A percentile compares a stretch with the other conserved stretches of the same genome.
Evolutionary conservation across 257 asterid species (phyloP).

Genomic region (Solanum verrucosum): DNA sequence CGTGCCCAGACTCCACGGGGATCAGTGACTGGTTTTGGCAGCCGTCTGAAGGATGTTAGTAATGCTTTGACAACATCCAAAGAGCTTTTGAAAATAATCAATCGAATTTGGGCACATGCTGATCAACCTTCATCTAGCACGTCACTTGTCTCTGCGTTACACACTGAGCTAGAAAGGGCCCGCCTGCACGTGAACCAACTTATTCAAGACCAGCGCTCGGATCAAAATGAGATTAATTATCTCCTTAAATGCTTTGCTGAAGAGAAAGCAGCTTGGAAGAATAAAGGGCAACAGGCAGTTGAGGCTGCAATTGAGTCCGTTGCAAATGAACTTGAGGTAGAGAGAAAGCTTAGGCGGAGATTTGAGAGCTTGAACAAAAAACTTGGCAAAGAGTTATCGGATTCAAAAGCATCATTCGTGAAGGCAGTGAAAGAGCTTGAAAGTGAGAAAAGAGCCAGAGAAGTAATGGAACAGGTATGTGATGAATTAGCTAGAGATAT

Average conservation of each 20-base stretch:
- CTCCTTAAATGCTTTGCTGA: constrained; percentile 72
- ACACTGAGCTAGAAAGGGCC: constrained; percentile 91
- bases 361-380: constrained; percentile 78
- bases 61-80: constrained; percentile 85
- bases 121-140: constrained; percentile 77
- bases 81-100: constrained; percentile 84
- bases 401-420: constrained; percentile 44
- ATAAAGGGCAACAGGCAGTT: constrained; percentile 47
- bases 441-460: constrained; percentile 71
- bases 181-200: constrained; percentile 76
- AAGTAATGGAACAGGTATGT: constrained; percentile 56
- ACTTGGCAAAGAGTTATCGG: constrained; percentile 66
- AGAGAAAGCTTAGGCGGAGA: constrained; percentile 55
- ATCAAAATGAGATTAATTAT: constrained; percentile 48
- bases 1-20: constrained; percentile 51
- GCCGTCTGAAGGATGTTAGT: constrained; percentile 72
- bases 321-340: constrained; percentile 65
- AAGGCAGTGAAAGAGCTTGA: constrained; percentile 59
- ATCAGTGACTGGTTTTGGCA: constrained; percentile 31
- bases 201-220: constrained; percentile 62
- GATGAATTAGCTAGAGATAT: constrained; percentile 55
- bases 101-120: constrained; percentile 69
- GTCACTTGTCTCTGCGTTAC: constrained; percentile 85
- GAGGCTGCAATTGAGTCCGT: constrained; percentile 49
- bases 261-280: constrained; percentile 80